phyloP scores from a whole-genome alignment of 345 rosid species.

The Raphanus sativus region DNA sequence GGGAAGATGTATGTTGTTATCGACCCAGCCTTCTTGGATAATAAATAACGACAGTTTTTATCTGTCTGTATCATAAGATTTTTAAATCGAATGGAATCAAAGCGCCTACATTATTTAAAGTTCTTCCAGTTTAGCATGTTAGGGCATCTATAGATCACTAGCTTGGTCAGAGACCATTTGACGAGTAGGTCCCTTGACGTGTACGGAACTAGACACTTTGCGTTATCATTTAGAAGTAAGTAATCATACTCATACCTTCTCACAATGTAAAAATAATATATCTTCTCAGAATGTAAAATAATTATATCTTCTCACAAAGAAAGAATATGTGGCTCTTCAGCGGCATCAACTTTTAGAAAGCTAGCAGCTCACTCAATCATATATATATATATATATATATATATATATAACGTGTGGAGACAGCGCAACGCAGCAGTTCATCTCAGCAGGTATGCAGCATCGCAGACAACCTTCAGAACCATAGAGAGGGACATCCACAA shows the following conservation, averaged over 20 bases:
- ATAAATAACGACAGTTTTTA: neutral
- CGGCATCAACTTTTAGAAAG: no score
- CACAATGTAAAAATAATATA: neutral
- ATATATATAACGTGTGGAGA: no score
- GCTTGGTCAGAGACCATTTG: neutral
- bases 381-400: no score
- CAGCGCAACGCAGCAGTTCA: no score
- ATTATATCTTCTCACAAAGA: neutral
- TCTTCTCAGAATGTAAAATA: neutral
- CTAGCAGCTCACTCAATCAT: no score
- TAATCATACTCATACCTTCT: neutral
- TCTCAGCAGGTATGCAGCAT: no score
- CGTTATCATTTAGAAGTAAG: constrained; percentile 9
- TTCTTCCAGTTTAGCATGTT: neutral
- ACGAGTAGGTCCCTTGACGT: constrained; percentile 6
- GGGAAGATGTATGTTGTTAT: constrained; percentile 23
- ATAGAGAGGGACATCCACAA: no score
- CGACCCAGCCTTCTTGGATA: constrained; percentile 6
- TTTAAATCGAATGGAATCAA: neutral
- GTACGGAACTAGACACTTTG: constrained; percentile 10
- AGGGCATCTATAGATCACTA: neutral
- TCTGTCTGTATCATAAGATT: neutral
- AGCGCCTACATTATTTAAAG: neutral
- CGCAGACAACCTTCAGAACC: no score
- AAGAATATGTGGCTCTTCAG: neutral